Evolutionary conservation across 2,329 filamentous ascomycete species (phyloP).

Genomic region (Pseudocercospora eumusae): DNA sequence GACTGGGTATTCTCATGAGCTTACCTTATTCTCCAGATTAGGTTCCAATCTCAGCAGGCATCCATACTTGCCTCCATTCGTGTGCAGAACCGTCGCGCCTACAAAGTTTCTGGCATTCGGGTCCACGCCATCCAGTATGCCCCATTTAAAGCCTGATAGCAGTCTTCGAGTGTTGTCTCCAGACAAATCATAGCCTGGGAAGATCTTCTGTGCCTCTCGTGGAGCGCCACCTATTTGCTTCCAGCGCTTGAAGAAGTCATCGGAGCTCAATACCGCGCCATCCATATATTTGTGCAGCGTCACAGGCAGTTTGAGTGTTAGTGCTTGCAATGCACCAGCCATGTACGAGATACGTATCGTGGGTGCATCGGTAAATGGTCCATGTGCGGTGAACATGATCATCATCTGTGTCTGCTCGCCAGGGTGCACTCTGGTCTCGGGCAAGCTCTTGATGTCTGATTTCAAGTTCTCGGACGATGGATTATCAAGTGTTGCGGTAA

Average conservation of each 20-base stretch:
- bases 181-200: conserved; percentile 68
- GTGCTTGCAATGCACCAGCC: conserved; percentile 85
- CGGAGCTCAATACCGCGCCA: conserved; percentile 76
- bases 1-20: conserved; percentile 37
- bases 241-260: conserved; percentile 99
- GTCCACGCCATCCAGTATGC: conserved; percentile 80
- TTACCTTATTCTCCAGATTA: conserved; percentile 86
- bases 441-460: conserved; percentile 83
- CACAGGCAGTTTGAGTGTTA: conserved; percentile 88
- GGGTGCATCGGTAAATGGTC: conserved; percentile 77
- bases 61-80: conserved; percentile 85
- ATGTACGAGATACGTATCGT: conserved; percentile 94
- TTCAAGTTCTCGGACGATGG: conserved; percentile 66
- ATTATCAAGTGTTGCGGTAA: conserved; percentile 93
- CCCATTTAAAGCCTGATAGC: conserved; percentile 87
- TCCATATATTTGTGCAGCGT: conserved; percentile 97
- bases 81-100: conserved; percentile 83
- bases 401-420: conserved; percentile 86
- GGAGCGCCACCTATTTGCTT: conserved; percentile 92
- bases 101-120: conserved; percentile 93
- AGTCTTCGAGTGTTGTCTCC: conserved; percentile 70
- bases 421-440: conserved; percentile 75
- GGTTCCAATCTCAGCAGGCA: conserved; percentile 92
- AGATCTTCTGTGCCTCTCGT: conserved; percentile 84
- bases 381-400: conserved; percentile 87